phyloP scores from a whole-genome alignment of 2,329 filamentous ascomycete genomes.

The Diaporthe longicolla region DNA sequence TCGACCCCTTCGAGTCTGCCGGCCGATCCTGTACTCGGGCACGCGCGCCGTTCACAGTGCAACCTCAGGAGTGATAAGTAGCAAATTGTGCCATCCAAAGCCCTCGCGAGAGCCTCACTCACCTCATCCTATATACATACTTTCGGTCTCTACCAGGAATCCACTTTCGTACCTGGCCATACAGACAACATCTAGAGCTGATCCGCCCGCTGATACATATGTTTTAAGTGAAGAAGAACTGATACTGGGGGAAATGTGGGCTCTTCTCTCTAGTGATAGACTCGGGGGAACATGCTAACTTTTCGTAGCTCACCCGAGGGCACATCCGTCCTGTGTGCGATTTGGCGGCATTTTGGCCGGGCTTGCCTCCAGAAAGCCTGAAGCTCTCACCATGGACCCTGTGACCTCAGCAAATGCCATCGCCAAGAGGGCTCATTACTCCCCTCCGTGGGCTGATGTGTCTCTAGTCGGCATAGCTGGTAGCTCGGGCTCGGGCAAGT shows the following conservation, averaged over 20 bases:
- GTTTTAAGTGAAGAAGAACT: slow-evolving; percentile 13
- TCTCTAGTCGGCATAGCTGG: slow-evolving; percentile 97
- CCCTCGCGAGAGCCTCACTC: neutral
- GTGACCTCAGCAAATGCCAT: slow-evolving; percentile 57
- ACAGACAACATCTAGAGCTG: neutral
- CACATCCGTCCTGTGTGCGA: neutral
- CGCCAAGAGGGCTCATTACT: slow-evolving; percentile 80
- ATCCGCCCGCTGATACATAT: neutral
- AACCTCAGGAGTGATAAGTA: slow-evolving; percentile 25
- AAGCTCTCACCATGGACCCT: slow-evolving; percentile 40
- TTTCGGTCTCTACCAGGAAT: neutral
- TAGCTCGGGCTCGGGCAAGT: slow-evolving; percentile 95
- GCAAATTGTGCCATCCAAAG: slow-evolving; percentile 10
- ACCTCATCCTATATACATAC: slow-evolving; percentile 19
- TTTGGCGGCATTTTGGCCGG: neutral
- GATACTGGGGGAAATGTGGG: neutral
- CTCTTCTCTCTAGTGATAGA: neutral
- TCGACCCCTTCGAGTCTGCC: slow-evolving; percentile 12
- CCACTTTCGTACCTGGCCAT: neutral
- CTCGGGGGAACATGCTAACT: slow-evolving; percentile 21
- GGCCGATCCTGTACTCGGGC: slow-evolving; percentile 15
- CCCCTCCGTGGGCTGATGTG: slow-evolving; percentile 94
- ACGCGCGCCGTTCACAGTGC: slow-evolving; percentile 28
- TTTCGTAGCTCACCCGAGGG: slow-evolving; percentile 27
- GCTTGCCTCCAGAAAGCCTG: neutral